Conservation (phyloP, 208 protist species). For the Porcisia hertigi region DNA sequence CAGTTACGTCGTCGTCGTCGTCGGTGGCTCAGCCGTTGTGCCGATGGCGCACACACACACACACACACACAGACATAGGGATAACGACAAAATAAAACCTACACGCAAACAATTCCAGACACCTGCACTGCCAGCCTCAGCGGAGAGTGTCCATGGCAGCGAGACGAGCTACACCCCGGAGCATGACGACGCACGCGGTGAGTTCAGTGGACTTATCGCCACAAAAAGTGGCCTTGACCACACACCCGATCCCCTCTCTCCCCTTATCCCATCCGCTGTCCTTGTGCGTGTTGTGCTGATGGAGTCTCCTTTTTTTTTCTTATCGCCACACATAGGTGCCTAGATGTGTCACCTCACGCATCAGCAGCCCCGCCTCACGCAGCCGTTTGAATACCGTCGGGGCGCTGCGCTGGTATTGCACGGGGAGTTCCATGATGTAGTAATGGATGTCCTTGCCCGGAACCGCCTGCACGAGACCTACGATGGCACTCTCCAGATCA, state of each 20-base stretch:
- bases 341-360: constrained; percentile 45
- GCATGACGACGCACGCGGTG: not conserved
- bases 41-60: not conserved
- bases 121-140: not conserved
- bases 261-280: not conserved
- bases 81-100: not conserved
- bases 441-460: constrained; percentile 73
- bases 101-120: not conserved
- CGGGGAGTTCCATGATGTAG: constrained; percentile 66
- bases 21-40: not conserved
- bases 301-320: not conserved
- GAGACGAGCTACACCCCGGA: not conserved
- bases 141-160: not conserved
- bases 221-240: not conserved
- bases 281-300: not conserved
- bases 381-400: constrained; percentile 74
- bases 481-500: constrained; percentile 49
- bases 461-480: constrained; percentile 45
- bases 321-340: constrained; percentile 81
- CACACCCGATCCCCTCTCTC: no score
- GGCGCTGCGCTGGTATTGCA: constrained; percentile 35
- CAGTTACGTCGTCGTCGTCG: not conserved
- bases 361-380: constrained; percentile 60
- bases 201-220: not conserved
- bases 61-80: not conserved